phyloP scores from a whole-genome alignment of 139 green algal genomes.

The Micromonas pusilla region DNA sequence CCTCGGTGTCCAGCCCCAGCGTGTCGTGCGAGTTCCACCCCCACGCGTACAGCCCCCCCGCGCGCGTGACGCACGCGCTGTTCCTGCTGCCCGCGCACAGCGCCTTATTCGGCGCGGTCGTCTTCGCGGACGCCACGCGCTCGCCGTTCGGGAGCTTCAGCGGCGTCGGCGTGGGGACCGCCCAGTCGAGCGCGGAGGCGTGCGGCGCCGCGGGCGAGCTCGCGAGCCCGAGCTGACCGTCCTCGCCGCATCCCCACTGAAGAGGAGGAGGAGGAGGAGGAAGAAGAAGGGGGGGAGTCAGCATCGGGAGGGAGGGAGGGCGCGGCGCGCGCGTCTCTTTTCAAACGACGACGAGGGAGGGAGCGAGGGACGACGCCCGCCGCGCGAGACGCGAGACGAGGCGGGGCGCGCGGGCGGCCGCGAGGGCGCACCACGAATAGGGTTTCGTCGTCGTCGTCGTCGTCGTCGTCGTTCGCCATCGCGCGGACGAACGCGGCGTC shows the following conservation, averaged over 20 bases:
- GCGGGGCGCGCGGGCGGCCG: too few relatives aligned
- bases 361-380: too few relatives aligned
- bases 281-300: too few relatives aligned
- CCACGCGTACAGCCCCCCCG: slow-evolving; percentile 46
- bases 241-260: slow-evolving; percentile 30
- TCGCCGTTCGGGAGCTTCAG: slow-evolving; percentile 4
- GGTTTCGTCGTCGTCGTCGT: background rate
- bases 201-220: background rate
- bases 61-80: slow-evolving; percentile 36
- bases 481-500: too few relatives aligned
- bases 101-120: background rate
- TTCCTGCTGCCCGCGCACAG: slow-evolving; percentile 39
- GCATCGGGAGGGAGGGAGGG: background rate
- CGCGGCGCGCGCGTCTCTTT: background rate
- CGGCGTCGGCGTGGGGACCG: background rate
- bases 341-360: background rate
- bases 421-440: background rate
- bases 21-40: slow-evolving; percentile 29
- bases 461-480: background rate
- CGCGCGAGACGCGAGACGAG: background rate
- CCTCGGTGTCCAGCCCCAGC: background rate
- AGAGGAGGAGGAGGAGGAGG: background rate
- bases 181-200: background rate
- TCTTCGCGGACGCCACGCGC: background rate
- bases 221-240: slow-evolving; percentile 28